Conservation (phyloP, 768 basidiomycete genomes). For the Suillus americanus region DNA sequence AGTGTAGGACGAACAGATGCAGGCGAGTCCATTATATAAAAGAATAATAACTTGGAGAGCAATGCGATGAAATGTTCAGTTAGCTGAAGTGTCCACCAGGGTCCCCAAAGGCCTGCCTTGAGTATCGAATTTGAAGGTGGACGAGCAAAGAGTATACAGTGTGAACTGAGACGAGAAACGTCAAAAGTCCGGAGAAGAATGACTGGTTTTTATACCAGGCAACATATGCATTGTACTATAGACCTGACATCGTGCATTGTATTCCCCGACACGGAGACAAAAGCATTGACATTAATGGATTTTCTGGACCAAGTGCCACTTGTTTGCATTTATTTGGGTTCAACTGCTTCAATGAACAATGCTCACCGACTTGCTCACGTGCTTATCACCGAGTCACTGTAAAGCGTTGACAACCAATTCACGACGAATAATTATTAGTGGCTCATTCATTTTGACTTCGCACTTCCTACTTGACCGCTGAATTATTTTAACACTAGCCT, state of each 20-base stretch:
- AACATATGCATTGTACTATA: neutral
- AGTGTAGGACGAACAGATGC: constrained; percentile 47
- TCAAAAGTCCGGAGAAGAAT: constrained; percentile 2
- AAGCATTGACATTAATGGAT: neutral
- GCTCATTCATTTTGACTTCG: neutral
- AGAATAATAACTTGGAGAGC: neutral
- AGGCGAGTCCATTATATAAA: constrained; percentile 13
- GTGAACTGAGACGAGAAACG: constrained; percentile 9
- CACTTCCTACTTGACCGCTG: neutral
- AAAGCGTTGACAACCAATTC: too few relatives aligned
- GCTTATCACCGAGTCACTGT: too few relatives aligned
- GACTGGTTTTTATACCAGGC: constrained; percentile 14
- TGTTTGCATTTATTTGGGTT: constrained; percentile 10
- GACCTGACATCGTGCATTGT: constrained; percentile 12
- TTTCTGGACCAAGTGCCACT: neutral
- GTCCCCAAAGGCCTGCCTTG: constrained; percentile 24
- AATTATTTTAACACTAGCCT: neutral
- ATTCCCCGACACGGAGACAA: constrained; percentile 7
- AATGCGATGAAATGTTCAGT: constrained; percentile 10
- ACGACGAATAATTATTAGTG: neutral
- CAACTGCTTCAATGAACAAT: too few relatives aligned
- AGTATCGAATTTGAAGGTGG: constrained; percentile 10
- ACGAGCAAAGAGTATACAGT: constrained; percentile 5
- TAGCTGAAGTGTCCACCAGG: constrained; percentile 16
- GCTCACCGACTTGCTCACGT: too few relatives aligned